phyloP scores from a whole-genome alignment of 305 asterid species.

The Petunia hybrid region DNA sequence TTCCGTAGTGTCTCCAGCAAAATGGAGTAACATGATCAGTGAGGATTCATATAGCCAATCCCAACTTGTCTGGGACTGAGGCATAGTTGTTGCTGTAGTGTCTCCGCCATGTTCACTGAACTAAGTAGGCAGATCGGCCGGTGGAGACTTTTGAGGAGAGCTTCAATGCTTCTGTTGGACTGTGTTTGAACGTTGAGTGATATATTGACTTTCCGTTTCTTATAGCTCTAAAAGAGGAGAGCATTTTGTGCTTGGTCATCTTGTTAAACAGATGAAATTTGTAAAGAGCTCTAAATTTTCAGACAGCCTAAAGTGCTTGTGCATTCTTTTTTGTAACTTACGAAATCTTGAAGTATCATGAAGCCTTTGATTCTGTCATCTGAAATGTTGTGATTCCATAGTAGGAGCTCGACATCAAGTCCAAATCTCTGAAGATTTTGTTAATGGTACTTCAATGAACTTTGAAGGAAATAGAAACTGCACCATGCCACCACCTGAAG shows the following conservation, averaged over 20 bases:
- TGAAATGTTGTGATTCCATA: neutral
- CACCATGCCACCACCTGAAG: neutral
- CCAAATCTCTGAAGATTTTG: neutral
- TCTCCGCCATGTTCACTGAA: neutral
- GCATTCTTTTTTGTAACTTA: neutral
- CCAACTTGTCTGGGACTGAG: too few species aligned
- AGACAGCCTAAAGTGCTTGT: neutral
- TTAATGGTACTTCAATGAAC: neutral
- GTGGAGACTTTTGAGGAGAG: neutral
- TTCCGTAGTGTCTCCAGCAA: neutral
- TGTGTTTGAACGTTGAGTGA: neutral
- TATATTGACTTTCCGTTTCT: neutral
- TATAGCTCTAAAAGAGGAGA: slow-evolving; percentile 19
- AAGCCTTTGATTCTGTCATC: neutral
- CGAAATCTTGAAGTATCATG: neutral
- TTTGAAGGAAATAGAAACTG: neutral
- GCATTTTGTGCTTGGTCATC: slow-evolving; percentile 6
- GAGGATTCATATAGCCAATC: too few species aligned
- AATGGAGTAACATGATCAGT: too few species aligned
- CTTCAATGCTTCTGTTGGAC: neutral
- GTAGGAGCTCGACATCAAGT: too few species aligned
- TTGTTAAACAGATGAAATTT: slow-evolving; percentile 9
- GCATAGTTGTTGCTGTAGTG: neutral
- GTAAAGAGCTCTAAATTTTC: slow-evolving; percentile 25
- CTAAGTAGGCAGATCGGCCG: neutral